Conservation (phyloP, 306 rosid genomes). For the Hippophae rhamnoides region DNA sequence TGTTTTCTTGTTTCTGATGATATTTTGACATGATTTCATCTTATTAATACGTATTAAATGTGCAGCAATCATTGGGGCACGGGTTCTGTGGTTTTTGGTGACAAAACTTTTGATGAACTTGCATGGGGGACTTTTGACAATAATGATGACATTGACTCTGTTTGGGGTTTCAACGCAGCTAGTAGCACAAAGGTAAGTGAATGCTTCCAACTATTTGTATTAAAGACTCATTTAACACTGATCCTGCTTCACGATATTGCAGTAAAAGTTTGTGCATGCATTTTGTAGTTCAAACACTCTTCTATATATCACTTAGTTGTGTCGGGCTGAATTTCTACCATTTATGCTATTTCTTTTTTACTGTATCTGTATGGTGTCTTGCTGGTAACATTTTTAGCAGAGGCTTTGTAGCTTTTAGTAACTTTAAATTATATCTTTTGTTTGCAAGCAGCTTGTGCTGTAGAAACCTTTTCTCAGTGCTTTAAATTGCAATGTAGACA, state of each 20-base stretch:
- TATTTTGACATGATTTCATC: background rate
- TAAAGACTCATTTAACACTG: background rate
- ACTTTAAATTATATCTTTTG: background rate
- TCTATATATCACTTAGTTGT: background rate
- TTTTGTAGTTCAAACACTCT: background rate
- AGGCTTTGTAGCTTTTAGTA: background rate
- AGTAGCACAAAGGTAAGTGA: conserved; percentile 48
- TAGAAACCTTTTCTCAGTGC: too few species aligned
- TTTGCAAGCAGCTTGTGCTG: background rate
- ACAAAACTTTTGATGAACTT: conserved; percentile 63
- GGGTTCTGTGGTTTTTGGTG: conserved; percentile 63
- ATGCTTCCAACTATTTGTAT: background rate
- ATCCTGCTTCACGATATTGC: background rate
- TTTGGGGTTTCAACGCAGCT: conserved; percentile 72
- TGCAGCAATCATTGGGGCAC: conserved; percentile 58
- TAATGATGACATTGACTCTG: conserved; percentile 76
- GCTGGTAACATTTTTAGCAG: background rate
- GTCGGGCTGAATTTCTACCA: background rate
- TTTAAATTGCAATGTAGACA: too few species aligned
- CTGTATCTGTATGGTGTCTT: background rate
- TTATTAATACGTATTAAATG: conserved; percentile 6
- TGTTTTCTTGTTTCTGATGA: background rate
- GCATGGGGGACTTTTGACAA: conserved; percentile 81
- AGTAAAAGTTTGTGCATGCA: background rate
- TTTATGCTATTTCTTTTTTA: background rate